These are phyloP conservation scores for Ambrosia hybrid DNA, from an alignment of 140 eudicot genomes.

Conservation along the genomic window DNA sequence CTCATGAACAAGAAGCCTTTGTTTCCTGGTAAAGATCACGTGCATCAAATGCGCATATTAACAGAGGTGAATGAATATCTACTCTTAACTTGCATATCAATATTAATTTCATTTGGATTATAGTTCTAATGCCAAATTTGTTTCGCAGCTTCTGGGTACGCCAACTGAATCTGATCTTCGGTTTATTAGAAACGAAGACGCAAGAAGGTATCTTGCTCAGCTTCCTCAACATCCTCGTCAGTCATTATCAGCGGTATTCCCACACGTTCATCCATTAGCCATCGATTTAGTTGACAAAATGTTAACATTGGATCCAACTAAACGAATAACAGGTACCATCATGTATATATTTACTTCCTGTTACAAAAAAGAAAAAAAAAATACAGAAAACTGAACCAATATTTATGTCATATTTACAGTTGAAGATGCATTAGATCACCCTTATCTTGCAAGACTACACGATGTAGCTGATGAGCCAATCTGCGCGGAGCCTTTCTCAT, in stretches of 20 bases:
- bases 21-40: conserved; percentile 73
- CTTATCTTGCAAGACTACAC: conserved; percentile 80
- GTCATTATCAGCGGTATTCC: conserved; percentile 59
- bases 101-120: background rate
- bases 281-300: conserved; percentile 83
- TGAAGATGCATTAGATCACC: conserved; percentile 89
- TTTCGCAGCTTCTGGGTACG: conserved; percentile 74
- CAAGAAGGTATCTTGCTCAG: conserved; percentile 73
- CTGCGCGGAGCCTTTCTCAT: conserved; percentile 67
- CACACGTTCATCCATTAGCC: conserved; percentile 71
- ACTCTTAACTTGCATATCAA: background rate
- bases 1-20: conserved; percentile 68
- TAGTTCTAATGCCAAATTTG: conserved; percentile 7
- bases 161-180: conserved; percentile 81
- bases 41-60: conserved; percentile 65
- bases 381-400: background rate
- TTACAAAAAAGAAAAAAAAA: no score
- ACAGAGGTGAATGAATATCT: conserved; percentile 49
- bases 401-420: conserved; percentile 44
- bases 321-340: conserved; percentile 64
- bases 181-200: conserved; percentile 62
- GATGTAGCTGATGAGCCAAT: conserved; percentile 89
- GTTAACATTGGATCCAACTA: conserved; percentile 80
- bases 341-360: background rate
- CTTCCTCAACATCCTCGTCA: conserved; percentile 71